These are phyloP conservation scores for Phytopythium boreale DNA, from an alignment of 352 stramenopile species.

Conservation along the genomic window DNA sequence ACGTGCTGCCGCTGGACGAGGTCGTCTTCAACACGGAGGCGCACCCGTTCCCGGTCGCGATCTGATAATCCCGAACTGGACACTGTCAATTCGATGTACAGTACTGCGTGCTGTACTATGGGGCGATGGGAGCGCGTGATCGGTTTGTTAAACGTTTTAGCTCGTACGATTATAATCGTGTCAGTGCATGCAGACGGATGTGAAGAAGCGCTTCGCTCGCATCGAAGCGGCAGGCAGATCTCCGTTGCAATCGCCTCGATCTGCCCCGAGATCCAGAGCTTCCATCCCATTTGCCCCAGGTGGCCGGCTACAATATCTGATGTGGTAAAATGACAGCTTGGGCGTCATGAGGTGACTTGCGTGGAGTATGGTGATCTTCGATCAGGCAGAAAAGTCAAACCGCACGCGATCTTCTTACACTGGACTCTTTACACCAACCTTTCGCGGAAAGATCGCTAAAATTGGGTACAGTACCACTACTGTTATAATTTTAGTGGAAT, in stretches of 20 bases:
- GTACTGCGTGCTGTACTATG: too few species aligned
- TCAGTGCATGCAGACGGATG: too few species aligned
- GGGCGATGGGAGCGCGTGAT: not conserved
- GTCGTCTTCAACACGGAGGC: constrained; percentile 88
- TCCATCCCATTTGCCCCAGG: too few species aligned
- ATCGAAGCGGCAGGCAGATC: too few species aligned
- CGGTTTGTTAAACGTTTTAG: too few species aligned
- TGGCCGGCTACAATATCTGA: too few species aligned
- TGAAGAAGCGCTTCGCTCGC: too few species aligned
- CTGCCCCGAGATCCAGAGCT: too few species aligned
- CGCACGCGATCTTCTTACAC: not conserved
- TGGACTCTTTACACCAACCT: not conserved
- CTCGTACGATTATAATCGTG: too few species aligned
- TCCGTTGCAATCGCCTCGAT: too few species aligned
- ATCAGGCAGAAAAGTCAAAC: too few species aligned
- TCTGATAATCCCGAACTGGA: not conserved
- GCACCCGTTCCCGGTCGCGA: constrained; percentile 61
- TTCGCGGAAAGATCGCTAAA: constrained; percentile 1
- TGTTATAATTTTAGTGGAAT: not conserved
- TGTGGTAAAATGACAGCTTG: not conserved
- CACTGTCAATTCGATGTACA: too few species aligned
- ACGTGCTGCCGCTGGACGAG: constrained; percentile 61
- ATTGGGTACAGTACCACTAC: not conserved
- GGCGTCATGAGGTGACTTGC: not conserved
- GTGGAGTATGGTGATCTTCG: not conserved